Evolutionary conservation across 2,329 filamentous ascomycete species (phyloP).

Genomic region (Aureobasidium melanogenum): DNA sequence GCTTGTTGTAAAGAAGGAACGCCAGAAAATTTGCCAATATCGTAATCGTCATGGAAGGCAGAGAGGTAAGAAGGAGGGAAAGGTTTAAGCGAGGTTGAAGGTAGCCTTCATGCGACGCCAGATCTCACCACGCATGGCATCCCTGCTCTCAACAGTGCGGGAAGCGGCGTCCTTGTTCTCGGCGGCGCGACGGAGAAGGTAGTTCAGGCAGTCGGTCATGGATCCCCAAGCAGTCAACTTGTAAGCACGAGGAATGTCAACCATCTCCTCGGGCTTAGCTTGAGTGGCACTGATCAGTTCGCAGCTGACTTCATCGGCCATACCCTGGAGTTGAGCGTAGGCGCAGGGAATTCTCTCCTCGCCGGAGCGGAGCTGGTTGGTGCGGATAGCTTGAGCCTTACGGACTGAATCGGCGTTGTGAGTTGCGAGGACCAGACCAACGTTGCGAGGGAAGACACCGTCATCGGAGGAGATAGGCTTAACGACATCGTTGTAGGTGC

Average conservation of each 20-base stretch:
- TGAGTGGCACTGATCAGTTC: conserved; percentile 40
- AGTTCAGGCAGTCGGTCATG: conserved; percentile 70
- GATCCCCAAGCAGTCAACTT: conserved; percentile 51
- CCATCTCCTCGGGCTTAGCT: conserved; percentile 25
- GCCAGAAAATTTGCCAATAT: background rate
- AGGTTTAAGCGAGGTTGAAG: conserved; percentile 8
- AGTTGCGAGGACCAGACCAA: conserved; percentile 64
- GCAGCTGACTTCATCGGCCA: conserved; percentile 85
- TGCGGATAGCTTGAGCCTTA: conserved; percentile 41
- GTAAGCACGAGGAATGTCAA: conserved; percentile 39
- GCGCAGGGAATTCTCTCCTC: conserved; percentile 39
- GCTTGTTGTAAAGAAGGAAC: background rate
- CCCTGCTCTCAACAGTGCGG: conserved; percentile 43
- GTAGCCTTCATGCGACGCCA: conserved; percentile 28
- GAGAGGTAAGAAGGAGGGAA: background rate
- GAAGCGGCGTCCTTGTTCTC: conserved; percentile 54
- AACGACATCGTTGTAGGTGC: conserved; percentile 51
- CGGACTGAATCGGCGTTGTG: conserved; percentile 70
- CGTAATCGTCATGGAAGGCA: background rate
- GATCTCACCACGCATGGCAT: conserved; percentile 44
- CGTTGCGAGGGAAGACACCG: conserved; percentile 29
- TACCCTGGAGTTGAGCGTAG: conserved; percentile 82
- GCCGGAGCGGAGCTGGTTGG: conserved; percentile 32
- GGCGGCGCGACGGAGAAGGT: conserved; percentile 49
- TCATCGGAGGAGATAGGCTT: conserved; percentile 28